phyloP scores from a whole-genome alignment of 805 yeast species.

The Candida ovalis region DNA sequence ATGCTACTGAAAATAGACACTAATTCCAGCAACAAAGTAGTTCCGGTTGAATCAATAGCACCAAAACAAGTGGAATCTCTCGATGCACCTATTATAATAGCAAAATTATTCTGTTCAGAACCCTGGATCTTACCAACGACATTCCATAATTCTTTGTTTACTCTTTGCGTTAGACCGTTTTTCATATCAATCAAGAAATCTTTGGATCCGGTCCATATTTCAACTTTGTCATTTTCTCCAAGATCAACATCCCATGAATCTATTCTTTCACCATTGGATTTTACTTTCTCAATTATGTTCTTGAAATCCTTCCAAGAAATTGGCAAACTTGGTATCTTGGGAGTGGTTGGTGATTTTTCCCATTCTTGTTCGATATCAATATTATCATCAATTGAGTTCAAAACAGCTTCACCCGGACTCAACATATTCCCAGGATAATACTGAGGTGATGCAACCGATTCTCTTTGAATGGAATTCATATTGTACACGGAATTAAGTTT shows the following conservation, averaged over 20 bases:
- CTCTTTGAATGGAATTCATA: slow-evolving; percentile 47
- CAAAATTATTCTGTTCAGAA: slow-evolving; percentile 70
- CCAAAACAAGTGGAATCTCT: slow-evolving; percentile 71
- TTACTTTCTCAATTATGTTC: slow-evolving; percentile 35
- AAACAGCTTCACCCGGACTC: slow-evolving; percentile 67
- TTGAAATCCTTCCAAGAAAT: slow-evolving; percentile 70
- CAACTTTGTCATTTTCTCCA: slow-evolving; percentile 22
- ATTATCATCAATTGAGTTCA: slow-evolving; percentile 31
- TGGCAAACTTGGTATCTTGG: slow-evolving; percentile 75
- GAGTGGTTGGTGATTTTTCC: slow-evolving; percentile 48
- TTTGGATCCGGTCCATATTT: slow-evolving; percentile 44
- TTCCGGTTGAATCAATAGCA: slow-evolving; percentile 72
- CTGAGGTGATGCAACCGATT: slow-evolving; percentile 54
- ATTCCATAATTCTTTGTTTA: slow-evolving; percentile 70
- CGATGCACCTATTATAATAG: slow-evolving; percentile 76
- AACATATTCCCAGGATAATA: slow-evolving; percentile 73
- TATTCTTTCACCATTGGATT: slow-evolving; percentile 37
- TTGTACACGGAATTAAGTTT: slow-evolving; percentile 24
- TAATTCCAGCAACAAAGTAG: slow-evolving; percentile 67
- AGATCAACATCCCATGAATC: slow-evolving; percentile 33
- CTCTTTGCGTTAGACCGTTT: slow-evolving; percentile 42
- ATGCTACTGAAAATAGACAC: slow-evolving; percentile 64
- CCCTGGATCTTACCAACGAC: slow-evolving; percentile 77
- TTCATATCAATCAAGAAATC: slow-evolving; percentile 22
- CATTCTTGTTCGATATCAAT: slow-evolving; percentile 37